Percentiles rank a stretch among this genome's conserved stretches.
Conservation (phyloP, 2,329 filamentous ascomycete species). For the Whalleya microplaca region DNA sequence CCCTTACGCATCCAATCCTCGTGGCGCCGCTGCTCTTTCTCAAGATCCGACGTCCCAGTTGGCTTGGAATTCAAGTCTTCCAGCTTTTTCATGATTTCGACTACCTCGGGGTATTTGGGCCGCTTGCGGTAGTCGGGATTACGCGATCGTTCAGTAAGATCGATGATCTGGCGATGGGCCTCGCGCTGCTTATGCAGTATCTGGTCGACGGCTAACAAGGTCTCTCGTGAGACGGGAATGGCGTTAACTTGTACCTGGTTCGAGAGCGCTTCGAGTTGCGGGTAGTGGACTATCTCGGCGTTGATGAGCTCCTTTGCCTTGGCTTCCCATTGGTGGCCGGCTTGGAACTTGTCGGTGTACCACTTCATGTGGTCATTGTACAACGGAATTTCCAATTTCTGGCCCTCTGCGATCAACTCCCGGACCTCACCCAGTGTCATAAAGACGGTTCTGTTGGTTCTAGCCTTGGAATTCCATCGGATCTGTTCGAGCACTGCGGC, state of each 20-base stretch:
- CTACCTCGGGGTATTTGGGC: conserved; percentile 87
- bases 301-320: conserved; percentile 92
- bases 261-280: conserved; percentile 89
- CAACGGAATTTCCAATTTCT: conserved; percentile 75
- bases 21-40: conserved; percentile 91
- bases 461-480: conserved; percentile 84
- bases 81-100: conserved; percentile 83
- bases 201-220: conserved; percentile 80
- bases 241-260: conserved; percentile 72
- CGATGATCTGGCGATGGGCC: conserved; percentile 84
- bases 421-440: conserved; percentile 78
- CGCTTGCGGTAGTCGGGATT: conserved; percentile 76
- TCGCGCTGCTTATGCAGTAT: conserved; percentile 96
- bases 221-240: conserved; percentile 82
- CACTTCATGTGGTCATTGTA: conserved; percentile 80
- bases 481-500: conserved; percentile 81
- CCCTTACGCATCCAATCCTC: conserved; percentile 99
- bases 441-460: conserved; percentile 63
- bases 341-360: conserved; percentile 74
- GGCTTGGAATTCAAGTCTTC: conserved; percentile 93
- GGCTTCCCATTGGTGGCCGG: conserved; percentile 86
- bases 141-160: conserved; percentile 77
- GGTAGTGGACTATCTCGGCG: conserved; percentile 91
- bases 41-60: conserved; percentile 85
- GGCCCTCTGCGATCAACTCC: conserved; percentile 76